Conservation (phyloP, 768 basidiomycete genomes). For the Gloeostereum incarnatum region DNA sequence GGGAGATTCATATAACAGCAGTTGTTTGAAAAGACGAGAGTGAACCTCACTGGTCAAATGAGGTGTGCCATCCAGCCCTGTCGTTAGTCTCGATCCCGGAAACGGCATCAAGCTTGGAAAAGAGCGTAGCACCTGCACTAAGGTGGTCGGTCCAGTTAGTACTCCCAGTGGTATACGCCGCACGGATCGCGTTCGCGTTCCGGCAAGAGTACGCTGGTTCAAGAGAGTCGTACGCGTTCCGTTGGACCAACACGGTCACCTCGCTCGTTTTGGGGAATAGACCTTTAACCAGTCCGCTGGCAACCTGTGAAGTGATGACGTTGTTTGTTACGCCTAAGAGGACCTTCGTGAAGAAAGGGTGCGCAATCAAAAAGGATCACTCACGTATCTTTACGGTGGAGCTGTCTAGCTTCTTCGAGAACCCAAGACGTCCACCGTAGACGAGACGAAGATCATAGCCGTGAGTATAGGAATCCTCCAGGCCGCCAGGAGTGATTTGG, state of each 20-base stretch:
- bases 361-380: constrained; percentile 6
- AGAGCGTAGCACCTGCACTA: constrained; percentile 24
- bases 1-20: background rate
- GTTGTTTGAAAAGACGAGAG: background rate
- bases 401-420: constrained; percentile 22
- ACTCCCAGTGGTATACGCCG: constrained; percentile 28
- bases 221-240: constrained; percentile 32
- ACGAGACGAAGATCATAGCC: constrained; percentile 38
- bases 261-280: constrained; percentile 30
- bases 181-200: constrained; percentile 21
- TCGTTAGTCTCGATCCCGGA: constrained; percentile 30
- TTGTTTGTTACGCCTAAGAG: constrained; percentile 40
- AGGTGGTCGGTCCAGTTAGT: constrained; percentile 33
- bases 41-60: constrained; percentile 38
- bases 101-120: constrained; percentile 29
- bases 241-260: constrained; percentile 27
- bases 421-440: constrained; percentile 30
- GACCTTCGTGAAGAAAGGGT: background rate
- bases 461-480: constrained; percentile 33
- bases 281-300: constrained; percentile 33
- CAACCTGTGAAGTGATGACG: constrained; percentile 42
- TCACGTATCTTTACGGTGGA: constrained; percentile 25
- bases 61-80: constrained; percentile 36
- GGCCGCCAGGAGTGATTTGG: constrained; percentile 34
- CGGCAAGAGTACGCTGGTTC: constrained; percentile 37